Evolutionary conservation across 768 basidiomycete genomes (phyloP), one percentile per base, ranked within the genome.

Genomic region (Zangia roseola): DNA sequence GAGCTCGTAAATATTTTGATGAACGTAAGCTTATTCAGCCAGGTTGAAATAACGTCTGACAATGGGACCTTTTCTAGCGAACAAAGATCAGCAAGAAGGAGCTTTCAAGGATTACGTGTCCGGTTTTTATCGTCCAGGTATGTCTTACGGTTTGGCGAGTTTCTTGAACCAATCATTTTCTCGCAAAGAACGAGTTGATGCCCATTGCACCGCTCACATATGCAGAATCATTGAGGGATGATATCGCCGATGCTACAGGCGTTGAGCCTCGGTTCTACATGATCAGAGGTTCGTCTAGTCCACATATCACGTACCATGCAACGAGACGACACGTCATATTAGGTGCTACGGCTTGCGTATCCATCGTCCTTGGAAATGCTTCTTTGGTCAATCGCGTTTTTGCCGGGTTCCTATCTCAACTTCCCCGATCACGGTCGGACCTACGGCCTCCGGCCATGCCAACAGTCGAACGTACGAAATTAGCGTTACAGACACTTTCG

Each of bases 111-210:
- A 78, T 90, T 43, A 79, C 64, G 5, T 78, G 80, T 52, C 88
- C 88, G 2, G 79, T 84, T 10, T 70, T 89, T 12, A 78, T 89
- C 17, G 75, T 89, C 36, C 86, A 88, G 67, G 86, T 86, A 45
- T 47, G 72, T 60, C 16, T 10, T 10, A 25, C 35, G 10, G 19
- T 40, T 35, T 40, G 14, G 10, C 10, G 10, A n/a, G 17, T 21
- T 26, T 14, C 30, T 23, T 37, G 24, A 21, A 21, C 52, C 54
- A 33, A 61, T 8, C 7, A 14, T 33, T n/a, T 23, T 25, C 20
- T 42, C 20, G 17, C 24, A 45, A 39, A 88, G 86, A 85, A 84
- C 6, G 84, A 88, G 49, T 69, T 70, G 10, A 83, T 78, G 53
- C 71, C 77, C 24, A 62, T 75, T 12, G 79, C 74, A 48, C 80